phyloP scores from a whole-genome alignment of 148 eudicot genomes.

The Chenopodium album region DNA sequence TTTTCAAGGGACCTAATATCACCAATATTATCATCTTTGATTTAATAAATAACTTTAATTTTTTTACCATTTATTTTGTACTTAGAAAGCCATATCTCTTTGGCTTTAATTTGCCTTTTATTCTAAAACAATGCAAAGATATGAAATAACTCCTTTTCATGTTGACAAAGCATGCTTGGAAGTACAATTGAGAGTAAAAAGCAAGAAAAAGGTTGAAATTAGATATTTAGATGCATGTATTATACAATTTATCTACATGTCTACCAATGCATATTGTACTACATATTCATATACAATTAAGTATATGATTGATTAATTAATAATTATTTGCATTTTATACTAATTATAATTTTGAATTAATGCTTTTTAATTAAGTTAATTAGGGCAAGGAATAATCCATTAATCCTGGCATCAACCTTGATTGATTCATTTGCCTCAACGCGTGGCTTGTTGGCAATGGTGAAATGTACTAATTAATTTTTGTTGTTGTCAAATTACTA shows the following conservation, averaged over 20 bases:
- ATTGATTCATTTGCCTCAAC: background rate
- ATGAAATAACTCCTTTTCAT: slow-evolving; percentile 14
- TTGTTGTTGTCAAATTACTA: slow-evolving; percentile 8
- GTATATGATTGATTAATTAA: background rate
- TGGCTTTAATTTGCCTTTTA: background rate
- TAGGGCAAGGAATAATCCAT: slow-evolving; percentile 10
- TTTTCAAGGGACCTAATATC: background rate
- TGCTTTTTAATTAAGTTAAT: background rate
- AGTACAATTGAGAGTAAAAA: slow-evolving; percentile 1
- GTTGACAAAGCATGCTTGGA: slow-evolving; percentile 6
- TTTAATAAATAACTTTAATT: background rate
- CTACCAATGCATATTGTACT: slow-evolving; percentile 16
- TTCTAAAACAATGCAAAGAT: background rate
- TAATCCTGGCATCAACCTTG: slow-evolving; percentile 16
- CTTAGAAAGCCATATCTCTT: background rate
- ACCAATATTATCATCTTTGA: slow-evolving; percentile 7
- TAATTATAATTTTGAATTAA: no score
- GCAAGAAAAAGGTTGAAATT: background rate
- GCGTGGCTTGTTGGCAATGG: slow-evolving; percentile 4
- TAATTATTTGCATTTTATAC: background rate
- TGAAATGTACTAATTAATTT: background rate
- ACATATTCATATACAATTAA: background rate
- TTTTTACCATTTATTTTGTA: slow-evolving; percentile 14
- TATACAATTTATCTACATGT: background rate
- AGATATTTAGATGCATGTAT: background rate